Evolutionary conservation across 1,139 yeast species (phyloP), one percentile per base, ranked within the genome.

Genomic region (Blastobotrys petasosporus): DNA sequence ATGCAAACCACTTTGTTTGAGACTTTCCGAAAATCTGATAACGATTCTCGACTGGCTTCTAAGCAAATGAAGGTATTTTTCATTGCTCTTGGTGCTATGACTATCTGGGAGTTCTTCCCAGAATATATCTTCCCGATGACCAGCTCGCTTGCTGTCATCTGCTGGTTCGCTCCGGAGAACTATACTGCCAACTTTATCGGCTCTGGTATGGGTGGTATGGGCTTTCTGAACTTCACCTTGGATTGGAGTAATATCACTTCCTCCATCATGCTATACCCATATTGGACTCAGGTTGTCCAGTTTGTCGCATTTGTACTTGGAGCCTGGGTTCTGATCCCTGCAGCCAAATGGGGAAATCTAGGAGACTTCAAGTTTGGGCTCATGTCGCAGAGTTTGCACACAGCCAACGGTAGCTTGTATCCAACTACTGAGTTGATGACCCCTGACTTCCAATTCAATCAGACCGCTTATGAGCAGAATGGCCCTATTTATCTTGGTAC

Each of bases 401-500:
- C 67, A 39, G 74, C 73, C 51, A 66, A 62, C 16, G 78, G 74
- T 15, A 62, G 62, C 12, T 33, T 50, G 1, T 75, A 70, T 53
- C 54, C 62, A 29, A 70, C 73, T 15, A 58, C 60, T 20, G 53
- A 59, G 15, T 63, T 75, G 35, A 60, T 75, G 37, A 61, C 49
- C 1, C 29, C 42, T 5, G 46, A 46, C 16, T 33, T 38, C 11
- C 29, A 15, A 10, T 46, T 46, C 41, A 46, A 46, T 30, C 46
- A 46, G 37, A 46, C 49, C 10, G 47, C 47, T 4, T 46, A 42
- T 33, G 25, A 46, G 31, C 41, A 46, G 71, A 50, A 76, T 78
- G 2, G 77, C 77, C 12, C 79, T 77, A 34, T 75, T 64, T 54
- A 74, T 71, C 54, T 54, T 71, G 33, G 80, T 78, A 30, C 77